phyloP scores from a whole-genome alignment of 1,139 yeast genomes.

The Scheffersomyces insectosa region DNA sequence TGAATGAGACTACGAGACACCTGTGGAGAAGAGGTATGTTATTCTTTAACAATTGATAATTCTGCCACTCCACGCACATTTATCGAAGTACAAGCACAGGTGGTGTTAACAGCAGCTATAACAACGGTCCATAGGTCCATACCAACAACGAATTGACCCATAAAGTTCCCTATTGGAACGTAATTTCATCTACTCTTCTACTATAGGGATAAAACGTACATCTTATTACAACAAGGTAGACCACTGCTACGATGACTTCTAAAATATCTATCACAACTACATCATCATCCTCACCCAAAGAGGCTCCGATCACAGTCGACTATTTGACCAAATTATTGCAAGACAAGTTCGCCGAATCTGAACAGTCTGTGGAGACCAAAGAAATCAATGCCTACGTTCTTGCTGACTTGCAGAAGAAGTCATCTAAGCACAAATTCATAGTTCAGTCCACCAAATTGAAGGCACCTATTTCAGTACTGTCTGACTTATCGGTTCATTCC shows the following conservation, averaged over 20 bases:
- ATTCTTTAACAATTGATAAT: no score
- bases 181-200: no score
- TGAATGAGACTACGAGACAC: no score
- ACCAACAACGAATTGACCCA: no score
- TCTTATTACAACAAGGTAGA: background rate
- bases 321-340: background rate
- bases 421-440: constrained; percentile 41
- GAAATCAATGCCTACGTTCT: constrained; percentile 17
- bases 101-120: no score
- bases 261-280: background rate
- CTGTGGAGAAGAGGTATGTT: no score
- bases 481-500: constrained; percentile 22
- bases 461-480: constrained; percentile 13
- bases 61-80: no score
- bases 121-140: no score
- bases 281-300: background rate
- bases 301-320: background rate
- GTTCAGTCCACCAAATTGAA: constrained; percentile 27
- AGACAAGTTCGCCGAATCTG: background rate
- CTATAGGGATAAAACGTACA: background rate
- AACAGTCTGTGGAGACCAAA: constrained; percentile 4
- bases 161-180: no score
- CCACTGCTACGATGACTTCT: background rate
- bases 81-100: no score
- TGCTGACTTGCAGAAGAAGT: constrained; percentile 23